Percentiles rank a stretch among this genome's conserved stretches.
phyloP scores from a whole-genome alignment of 176 grass and related monocot species.

The Microstegium vimineum region DNA sequence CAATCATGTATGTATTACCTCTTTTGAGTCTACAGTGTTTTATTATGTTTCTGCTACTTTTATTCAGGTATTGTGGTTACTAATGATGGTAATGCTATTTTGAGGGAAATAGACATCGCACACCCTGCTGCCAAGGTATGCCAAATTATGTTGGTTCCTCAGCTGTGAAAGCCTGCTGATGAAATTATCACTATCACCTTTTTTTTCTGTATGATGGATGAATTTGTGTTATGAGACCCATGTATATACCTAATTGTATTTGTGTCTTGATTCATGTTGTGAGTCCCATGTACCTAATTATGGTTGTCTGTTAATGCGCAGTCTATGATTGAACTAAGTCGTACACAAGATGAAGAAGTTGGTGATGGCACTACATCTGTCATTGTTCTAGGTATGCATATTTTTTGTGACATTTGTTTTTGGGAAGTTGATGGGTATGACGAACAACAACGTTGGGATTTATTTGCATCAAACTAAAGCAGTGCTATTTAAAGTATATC shows the following conservation, averaged over 20 bases:
- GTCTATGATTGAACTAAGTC: constrained; percentile 99
- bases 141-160: neutral
- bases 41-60: constrained; percentile 15
- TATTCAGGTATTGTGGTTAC: constrained; percentile 89
- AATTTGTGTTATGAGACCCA: neutral
- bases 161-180: neutral
- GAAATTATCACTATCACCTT: neutral
- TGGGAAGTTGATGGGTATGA: neutral
- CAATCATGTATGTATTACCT: neutral
- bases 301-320: neutral
- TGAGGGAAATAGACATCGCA: constrained; percentile 92
- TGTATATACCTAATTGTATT: neutral
- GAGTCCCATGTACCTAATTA: neutral
- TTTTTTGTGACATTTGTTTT: neutral
- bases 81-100: constrained; percentile 96
- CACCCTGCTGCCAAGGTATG: constrained; percentile 96
- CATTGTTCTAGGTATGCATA: constrained; percentile 83
- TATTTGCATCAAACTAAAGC: neutral
- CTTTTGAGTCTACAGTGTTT: constrained; percentile 1
- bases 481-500: neutral
- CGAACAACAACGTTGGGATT: neutral
- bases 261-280: constrained; percentile 49
- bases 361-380: constrained; percentile 99
- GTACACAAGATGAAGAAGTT: constrained; percentile 98
- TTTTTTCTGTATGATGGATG: neutral